Percentiles rank a stretch among this genome's conserved stretches.
phyloP scores from a whole-genome alignment of 805 yeast species.

The Yamadazyma laniorum region DNA sequence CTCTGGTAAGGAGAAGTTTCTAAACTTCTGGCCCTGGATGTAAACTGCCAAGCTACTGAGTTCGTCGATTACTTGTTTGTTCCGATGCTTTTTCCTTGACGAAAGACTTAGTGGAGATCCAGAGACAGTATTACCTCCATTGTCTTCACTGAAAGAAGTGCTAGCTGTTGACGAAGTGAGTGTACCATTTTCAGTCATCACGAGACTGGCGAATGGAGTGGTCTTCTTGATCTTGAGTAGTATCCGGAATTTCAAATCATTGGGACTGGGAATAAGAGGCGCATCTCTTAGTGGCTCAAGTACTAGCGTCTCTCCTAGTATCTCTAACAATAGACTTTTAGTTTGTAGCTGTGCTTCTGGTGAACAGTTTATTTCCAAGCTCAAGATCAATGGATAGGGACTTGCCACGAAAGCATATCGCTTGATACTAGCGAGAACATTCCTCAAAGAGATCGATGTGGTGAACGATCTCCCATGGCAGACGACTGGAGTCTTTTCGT shows the following conservation, averaged over 20 bases:
- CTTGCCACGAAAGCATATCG: constrained; percentile 88
- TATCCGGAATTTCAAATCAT: constrained; percentile 64
- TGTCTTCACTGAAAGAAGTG: constrained; percentile 45
- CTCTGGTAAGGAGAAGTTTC: constrained; percentile 82
- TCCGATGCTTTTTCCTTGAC: constrained; percentile 19
- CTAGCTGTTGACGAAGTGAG: constrained; percentile 22
- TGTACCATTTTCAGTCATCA: constrained; percentile 21
- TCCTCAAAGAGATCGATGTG: constrained; percentile 61
- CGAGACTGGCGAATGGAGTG: constrained; percentile 15
- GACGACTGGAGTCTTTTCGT: constrained; percentile 66
- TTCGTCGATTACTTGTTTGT: constrained; percentile 31
- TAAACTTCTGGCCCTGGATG: constrained; percentile 70
- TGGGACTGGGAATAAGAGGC: constrained; percentile 65
- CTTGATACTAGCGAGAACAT: constrained; percentile 69
- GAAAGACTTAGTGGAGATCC: constrained; percentile 16
- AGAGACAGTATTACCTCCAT: constrained; percentile 8
- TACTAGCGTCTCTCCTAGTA: constrained; percentile 59
- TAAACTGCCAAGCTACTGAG: constrained; percentile 68
- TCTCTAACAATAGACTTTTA: constrained; percentile 49
- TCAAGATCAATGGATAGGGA: constrained; percentile 80
- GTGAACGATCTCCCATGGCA: constrained; percentile 89
- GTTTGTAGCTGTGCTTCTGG: constrained; percentile 63
- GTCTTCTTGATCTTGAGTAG: constrained; percentile 76
- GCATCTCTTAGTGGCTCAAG: constrained; percentile 33
- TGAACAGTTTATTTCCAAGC: constrained; percentile 82